Base-by-base conservation (phyloP, 441 rosid species). In the Erodium trifolium region DNA sequence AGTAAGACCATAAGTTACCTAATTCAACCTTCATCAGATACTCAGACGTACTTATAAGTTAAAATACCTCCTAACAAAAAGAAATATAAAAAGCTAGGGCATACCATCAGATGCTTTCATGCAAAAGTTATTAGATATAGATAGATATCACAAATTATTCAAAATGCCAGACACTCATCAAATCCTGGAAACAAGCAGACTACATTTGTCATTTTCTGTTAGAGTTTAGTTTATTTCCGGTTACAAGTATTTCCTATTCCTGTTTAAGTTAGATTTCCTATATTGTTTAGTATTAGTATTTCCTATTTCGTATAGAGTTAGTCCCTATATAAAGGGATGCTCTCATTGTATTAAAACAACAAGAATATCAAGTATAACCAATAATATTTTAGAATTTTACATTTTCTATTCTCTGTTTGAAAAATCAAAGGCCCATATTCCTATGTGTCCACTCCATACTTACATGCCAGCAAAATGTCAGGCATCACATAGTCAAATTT, bases 351-450 rank as follows among this genome's bases (percentile, higher is more conserved):
- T 27, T 27, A 2, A 27, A 27, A 27, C n/a, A 2, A 27, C 2
- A 27, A 27, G 31, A 27, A 27, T 27, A 27, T 27, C 31, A 27
- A 27, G 31, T 1, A 27, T 27, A 27, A 27, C 2, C 31, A 27
- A 27, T 27, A 27, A 27, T 27, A 27, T 27, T 27, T 27, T 2
- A 27, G 31, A 27, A 27, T 27, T 27, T 2, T 27, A 27, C 31
- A 27, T n/a, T n/a, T 55, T 55, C 62, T 55, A 55, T 55, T 18
- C 62, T 55, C 62, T 55, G 23, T 55, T 55, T 55, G 23, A 55
- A 55, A 55, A 55, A 55, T 55, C 13, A 55, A 55, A 6, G 10
- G 23, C 9, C 23, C 62, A 55, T 14, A 55, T 14, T 17, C 62
- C 62, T 14, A 55, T 19, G 14, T 7, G 23, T 51, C 62, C 23